These are phyloP conservation scores for Plasmopara viticola DNA, from an alignment of 352 stramenopile genomes.

Conservation along the genomic window DNA sequence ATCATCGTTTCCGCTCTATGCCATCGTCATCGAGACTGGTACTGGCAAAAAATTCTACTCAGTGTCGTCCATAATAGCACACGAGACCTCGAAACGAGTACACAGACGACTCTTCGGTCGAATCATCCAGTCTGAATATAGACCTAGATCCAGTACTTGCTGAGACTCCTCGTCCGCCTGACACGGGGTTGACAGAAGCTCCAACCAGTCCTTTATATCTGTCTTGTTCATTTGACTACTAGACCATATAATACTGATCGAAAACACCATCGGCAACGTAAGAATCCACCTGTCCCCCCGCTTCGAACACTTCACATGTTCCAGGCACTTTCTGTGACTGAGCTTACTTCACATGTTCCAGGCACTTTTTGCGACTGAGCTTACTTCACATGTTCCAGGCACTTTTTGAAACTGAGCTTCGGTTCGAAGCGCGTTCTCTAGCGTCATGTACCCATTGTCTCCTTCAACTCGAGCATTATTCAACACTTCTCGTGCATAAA, in stretches of 20 bases:
- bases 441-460: constrained; percentile 22
- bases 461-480: constrained; percentile 7
- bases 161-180: constrained; percentile 25
- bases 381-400: constrained; percentile 40
- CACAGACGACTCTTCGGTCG: constrained; percentile 22
- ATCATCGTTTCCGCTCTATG: constrained; percentile 53
- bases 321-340: too few relatives aligned
- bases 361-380: too few relatives aligned
- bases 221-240: constrained; percentile 56
- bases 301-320: too few relatives aligned
- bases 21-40: constrained; percentile 46
- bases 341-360: too few relatives aligned
- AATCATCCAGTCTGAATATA: constrained; percentile 60
- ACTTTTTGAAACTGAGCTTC: constrained; percentile 49
- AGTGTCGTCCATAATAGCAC: constrained; percentile 82
- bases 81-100: constrained; percentile 78
- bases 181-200: constrained; percentile 54
- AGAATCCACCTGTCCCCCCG: constrained; percentile 59
- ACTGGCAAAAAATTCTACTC: constrained; percentile 83
- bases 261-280: constrained; percentile 81
- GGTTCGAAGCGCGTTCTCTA: constrained; percentile 50
- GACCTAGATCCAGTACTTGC: constrained; percentile 57
- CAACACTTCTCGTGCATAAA: constrained; percentile 72
- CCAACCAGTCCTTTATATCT: constrained; percentile 68
- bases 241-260: constrained; percentile 78